phyloP scores from a whole-genome alignment of 352 stramenopile genomes.

The Phytophthora hibernalis region DNA sequence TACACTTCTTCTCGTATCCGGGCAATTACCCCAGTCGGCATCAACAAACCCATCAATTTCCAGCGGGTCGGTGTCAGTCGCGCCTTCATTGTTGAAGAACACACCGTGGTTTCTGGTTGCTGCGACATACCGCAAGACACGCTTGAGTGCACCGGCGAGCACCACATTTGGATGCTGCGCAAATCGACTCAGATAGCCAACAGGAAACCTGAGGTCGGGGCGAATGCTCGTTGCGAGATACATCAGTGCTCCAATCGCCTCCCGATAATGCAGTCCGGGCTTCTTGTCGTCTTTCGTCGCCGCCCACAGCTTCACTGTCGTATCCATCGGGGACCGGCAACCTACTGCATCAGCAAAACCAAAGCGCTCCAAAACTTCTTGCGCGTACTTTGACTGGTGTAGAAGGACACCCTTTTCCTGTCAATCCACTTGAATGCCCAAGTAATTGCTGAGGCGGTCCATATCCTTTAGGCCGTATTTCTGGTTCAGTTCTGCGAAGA shows the following conservation, averaged over 20 bases:
- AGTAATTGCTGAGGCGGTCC: neutral
- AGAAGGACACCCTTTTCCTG: neutral
- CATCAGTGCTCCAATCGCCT: conserved; percentile 25
- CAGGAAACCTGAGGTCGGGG: conserved; percentile 17
- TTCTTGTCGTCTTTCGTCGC: neutral
- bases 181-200: conserved; percentile 24
- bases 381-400: neutral
- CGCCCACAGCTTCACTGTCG: neutral
- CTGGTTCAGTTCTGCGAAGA: neutral
- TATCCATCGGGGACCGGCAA: conserved; percentile 8
- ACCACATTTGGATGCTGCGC: neutral
- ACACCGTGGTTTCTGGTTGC: conserved; percentile 5
- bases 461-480: conserved; percentile 8
- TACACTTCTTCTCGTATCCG: conserved; percentile 11
- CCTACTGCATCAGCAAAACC: conserved; percentile 12
- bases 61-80: neutral
- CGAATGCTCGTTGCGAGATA: conserved; percentile 29
- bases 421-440: neutral
- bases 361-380: neutral
- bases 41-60: conserved; percentile 8
- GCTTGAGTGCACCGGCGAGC: conserved; percentile 11
- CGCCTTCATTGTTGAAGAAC: neutral
- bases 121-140: neutral
- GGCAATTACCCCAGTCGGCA: conserved; percentile 14
- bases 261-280: neutral